A percentile compares a stretch with the other conserved stretches of the same genome.
Conservation (phyloP, 257 asterid genomes). For the Ocimum tenuiflorum region DNA sequence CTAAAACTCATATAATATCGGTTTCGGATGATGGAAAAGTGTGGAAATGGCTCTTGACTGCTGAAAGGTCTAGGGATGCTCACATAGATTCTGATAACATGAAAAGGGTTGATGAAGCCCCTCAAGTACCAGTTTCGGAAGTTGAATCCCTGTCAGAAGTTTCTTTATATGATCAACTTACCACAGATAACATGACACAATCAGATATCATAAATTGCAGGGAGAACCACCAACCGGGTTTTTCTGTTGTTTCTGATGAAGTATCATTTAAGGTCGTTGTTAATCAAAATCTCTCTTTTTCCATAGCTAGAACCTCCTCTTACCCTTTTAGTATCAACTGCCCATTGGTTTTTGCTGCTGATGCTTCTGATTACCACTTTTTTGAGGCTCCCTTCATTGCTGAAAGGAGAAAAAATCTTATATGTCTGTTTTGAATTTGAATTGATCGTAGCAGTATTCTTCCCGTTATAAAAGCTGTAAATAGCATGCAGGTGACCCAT, state of each 20-base stretch:
- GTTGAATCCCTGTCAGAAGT: slow-evolving; percentile 29
- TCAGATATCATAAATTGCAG: slow-evolving; percentile 32
- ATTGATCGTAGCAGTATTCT: not conserved
- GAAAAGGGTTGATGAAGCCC: slow-evolving; percentile 18
- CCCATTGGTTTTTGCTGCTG: not conserved
- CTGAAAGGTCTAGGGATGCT: slow-evolving; percentile 64
- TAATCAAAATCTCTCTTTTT: slow-evolving; percentile 1
- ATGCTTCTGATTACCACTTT: slow-evolving; percentile 3
- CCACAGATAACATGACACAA: slow-evolving; percentile 12
- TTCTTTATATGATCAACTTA: slow-evolving; percentile 21
- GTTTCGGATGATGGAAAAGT: slow-evolving; percentile 92
- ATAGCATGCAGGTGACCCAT: not conserved
- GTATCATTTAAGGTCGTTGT: slow-evolving; percentile 69
- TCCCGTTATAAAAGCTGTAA: not conserved
- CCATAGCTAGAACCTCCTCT: not conserved
- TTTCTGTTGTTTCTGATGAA: slow-evolving; percentile 43
- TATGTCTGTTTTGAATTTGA: slow-evolving; percentile 3
- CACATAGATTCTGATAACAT: slow-evolving; percentile 29
- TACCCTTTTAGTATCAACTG: not conserved
- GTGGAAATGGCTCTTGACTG: slow-evolving; percentile 96
- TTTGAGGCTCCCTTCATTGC: slow-evolving; percentile 13
- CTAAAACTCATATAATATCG: slow-evolving; percentile 67
- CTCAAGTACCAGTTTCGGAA: slow-evolving; percentile 28
- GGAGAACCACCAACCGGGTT: slow-evolving; percentile 32
- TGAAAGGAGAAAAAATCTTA: not conserved